Conservation (phyloP, 495 filamentous ascomycete genomes). For the Darksidea phi region DNA sequence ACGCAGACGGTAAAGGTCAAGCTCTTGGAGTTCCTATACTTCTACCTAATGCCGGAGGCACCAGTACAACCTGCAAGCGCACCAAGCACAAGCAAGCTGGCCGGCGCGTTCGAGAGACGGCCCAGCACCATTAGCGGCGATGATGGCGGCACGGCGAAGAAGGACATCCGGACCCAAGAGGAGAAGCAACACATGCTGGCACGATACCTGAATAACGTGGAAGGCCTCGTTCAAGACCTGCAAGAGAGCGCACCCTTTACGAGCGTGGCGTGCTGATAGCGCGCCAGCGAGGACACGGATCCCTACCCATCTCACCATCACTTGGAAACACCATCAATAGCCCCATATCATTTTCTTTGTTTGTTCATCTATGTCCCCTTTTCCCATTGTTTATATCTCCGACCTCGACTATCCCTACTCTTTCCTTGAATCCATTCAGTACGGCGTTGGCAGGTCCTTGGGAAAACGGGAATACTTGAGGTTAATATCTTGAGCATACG, state of each 20-base stretch:
- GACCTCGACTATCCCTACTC: neutral
- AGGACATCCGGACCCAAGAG: constrained; percentile 67
- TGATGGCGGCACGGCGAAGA: constrained; percentile 40
- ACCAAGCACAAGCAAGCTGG: constrained; percentile 58
- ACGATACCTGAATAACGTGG: constrained; percentile 81
- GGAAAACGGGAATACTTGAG: constrained; percentile 17
- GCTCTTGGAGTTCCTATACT: constrained; percentile 92
- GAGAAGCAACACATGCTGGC: constrained; percentile 85
- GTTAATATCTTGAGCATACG: constrained; percentile 18
- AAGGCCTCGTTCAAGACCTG: constrained; percentile 86
- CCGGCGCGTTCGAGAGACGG: constrained; percentile 50
- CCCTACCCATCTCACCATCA: neutral
- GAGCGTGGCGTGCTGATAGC: constrained; percentile 18
- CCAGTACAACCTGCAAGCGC: constrained; percentile 50
- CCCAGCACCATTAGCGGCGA: constrained; percentile 46
- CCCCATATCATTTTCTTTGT: neutral
- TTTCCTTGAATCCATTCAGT: constrained; percentile 9
- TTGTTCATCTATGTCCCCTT: neutral
- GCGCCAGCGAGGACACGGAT: neutral
- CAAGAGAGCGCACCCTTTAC: constrained; percentile 71
- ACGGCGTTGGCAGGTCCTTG: constrained; percentile 12
- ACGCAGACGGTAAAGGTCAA: constrained; percentile 86
- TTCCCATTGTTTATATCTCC: neutral
- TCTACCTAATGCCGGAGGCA: constrained; percentile 94
- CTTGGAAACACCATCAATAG: neutral